Evolutionary conservation across 208 protist species (phyloP).

Genomic region (Borovskyia barvae): DNA sequence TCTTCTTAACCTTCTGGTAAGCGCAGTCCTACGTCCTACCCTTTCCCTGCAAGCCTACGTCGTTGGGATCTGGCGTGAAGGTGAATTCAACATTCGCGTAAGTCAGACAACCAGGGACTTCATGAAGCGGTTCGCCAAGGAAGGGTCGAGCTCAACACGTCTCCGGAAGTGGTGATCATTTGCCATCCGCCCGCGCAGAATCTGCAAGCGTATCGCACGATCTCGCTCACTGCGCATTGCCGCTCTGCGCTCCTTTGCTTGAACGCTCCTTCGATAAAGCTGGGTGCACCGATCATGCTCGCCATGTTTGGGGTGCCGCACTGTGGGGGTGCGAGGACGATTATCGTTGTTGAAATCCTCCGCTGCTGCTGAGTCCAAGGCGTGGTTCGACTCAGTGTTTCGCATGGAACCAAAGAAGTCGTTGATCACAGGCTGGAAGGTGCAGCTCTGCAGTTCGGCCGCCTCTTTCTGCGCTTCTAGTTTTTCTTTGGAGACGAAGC

Average conservation of each 20-base stretch:
- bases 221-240: slow-evolving; percentile 36
- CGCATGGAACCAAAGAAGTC: slow-evolving; percentile 6
- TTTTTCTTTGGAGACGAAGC: slow-evolving; percentile 34
- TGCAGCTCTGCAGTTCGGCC: slow-evolving; percentile 41
- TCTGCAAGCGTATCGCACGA: slow-evolving; percentile 32
- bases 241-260: slow-evolving; percentile 20
- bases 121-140: slow-evolving; percentile 80
- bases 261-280: slow-evolving; percentile 44
- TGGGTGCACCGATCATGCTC: slow-evolving; percentile 37
- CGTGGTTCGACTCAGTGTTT: background rate
- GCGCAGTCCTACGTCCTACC: too few relatives aligned
- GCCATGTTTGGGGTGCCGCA: background rate
- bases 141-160: slow-evolving; percentile 83
- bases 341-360: too few relatives aligned
- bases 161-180: slow-evolving; percentile 83
- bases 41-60: too few relatives aligned
- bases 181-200: slow-evolving; percentile 64
- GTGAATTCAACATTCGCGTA: too few relatives aligned
- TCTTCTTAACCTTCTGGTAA: too few relatives aligned
- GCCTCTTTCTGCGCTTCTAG: slow-evolving; percentile 30
- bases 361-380: too few relatives aligned
- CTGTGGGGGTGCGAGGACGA: too few relatives aligned
- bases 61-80: too few relatives aligned
- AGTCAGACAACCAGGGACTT: slow-evolving; percentile 61
- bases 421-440: slow-evolving; percentile 52